Evolutionary conservation across 192 early-diverging fungal species (phyloP).

Genomic region (Mortierella claussenii): DNA sequence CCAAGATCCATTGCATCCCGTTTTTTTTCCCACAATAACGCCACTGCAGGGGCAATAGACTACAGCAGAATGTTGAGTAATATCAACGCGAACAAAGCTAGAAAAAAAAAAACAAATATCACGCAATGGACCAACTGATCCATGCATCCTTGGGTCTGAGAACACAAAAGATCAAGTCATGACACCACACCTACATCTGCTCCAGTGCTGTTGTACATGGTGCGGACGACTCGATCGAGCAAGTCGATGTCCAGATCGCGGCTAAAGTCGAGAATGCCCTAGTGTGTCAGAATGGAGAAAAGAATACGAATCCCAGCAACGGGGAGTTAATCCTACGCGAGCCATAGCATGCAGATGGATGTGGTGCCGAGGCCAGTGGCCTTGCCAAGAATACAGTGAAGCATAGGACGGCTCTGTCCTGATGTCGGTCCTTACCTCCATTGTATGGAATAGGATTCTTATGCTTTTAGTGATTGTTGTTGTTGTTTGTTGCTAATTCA

Average conservation of each 20-base stretch:
- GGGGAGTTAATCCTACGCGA: neutral
- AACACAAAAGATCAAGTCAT: too few species aligned
- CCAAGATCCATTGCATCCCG: neutral
- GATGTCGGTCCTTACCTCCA: too few species aligned
- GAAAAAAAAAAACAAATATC: neutral
- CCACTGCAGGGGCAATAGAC: neutral
- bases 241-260: conserved; percentile 86
- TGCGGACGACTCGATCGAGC: conserved; percentile 90
- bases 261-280: conserved; percentile 90
- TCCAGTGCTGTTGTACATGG: conserved; percentile 80
- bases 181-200: conserved; percentile 82
- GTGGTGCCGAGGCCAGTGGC: neutral
- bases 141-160: too few species aligned
- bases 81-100: neutral
- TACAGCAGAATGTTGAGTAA: too few species aligned
- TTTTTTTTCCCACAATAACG: neutral
- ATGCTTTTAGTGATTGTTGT: neutral
- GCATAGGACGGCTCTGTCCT: too few species aligned
- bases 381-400: neutral
- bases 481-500: neutral
- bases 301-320: neutral
- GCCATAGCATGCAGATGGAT: too few species aligned
- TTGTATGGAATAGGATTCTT: conserved; percentile 9
- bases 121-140: too few species aligned
- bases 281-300: neutral